Percentiles rank a stretch among this genome's conserved stretches.
These are phyloP conservation scores for Metschnikowia santaceciliae DNA, from an alignment of 805 yeast species.

Conservation along the genomic window DNA sequence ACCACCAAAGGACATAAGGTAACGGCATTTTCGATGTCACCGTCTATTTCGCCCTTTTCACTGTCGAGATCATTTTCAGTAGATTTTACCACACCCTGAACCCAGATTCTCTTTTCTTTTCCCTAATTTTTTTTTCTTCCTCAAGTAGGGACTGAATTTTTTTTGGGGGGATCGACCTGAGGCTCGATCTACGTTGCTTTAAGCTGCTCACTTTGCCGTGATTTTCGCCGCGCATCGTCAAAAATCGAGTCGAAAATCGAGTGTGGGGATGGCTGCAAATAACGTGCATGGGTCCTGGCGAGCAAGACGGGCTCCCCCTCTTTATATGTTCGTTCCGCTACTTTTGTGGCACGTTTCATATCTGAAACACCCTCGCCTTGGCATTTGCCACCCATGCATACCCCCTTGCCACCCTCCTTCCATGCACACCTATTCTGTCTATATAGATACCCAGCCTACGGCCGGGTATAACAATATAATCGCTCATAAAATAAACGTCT, in stretches of 20 bases:
- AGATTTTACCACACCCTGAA: neutral
- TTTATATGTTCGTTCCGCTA: neutral
- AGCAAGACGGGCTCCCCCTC: neutral
- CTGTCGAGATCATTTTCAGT: neutral
- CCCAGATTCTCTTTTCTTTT: neutral
- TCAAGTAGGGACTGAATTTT: no score
- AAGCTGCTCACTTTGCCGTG: neutral
- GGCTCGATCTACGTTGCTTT: neutral
- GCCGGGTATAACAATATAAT: no score
- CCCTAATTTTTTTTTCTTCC: no score
- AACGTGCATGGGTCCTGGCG: neutral
- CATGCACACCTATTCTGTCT: neutral
- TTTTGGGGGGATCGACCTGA: neutral
- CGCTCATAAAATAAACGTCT: no score
- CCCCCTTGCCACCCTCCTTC: neutral
- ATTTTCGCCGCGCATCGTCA: neutral
- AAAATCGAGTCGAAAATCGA: neutral
- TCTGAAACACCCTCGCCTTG: neutral
- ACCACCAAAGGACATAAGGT: constrained; percentile 61
- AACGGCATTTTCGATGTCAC: neutral
- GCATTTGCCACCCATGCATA: neutral
- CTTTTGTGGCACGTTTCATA: neutral
- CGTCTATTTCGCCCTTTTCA: no score
- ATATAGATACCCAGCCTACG: neutral
- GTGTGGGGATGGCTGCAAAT: constrained; percentile 2